phyloP scores from a whole-genome alignment of 495 filamentous ascomycete species.

The Extremus antarcticus region DNA sequence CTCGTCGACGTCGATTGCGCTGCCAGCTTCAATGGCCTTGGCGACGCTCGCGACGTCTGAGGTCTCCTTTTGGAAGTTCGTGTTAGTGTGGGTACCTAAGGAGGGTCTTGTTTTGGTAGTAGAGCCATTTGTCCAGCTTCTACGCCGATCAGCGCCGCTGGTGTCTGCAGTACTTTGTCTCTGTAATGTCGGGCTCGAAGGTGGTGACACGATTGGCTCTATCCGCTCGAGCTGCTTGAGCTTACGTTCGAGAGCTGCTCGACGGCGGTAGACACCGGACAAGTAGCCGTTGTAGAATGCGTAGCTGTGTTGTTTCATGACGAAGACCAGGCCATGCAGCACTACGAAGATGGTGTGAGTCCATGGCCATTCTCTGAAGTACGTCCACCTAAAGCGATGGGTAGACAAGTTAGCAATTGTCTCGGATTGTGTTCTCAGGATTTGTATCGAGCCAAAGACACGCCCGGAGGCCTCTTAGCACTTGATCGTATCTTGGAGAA shows the following conservation, averaged over 20 bases:
- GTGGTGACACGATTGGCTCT: conserved; percentile 25
- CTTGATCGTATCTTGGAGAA: too few relatives aligned
- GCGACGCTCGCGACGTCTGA: conserved; percentile 45
- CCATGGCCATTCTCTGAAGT: conserved; percentile 64
- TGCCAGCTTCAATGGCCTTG: conserved; percentile 42
- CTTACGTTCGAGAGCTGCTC: conserved; percentile 35
- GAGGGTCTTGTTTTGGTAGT: conserved; percentile 34
- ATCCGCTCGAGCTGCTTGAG: conserved; percentile 34
- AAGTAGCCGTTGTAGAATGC: conserved; percentile 67
- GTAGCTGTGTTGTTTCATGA: conserved; percentile 75
- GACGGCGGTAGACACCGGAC: conserved; percentile 45
- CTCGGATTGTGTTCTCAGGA: too few relatives aligned
- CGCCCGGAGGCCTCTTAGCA: too few relatives aligned
- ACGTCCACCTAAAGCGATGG: too few relatives aligned
- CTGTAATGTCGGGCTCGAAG: conserved; percentile 19
- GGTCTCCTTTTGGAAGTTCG: conserved; percentile 26
- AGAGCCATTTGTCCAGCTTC: conserved; percentile 21
- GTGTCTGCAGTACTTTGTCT: conserved; percentile 22
- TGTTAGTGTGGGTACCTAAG: conserved; percentile 25
- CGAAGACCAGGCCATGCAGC: conserved; percentile 56
- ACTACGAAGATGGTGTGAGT: conserved; percentile 63
- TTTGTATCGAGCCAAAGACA: too few relatives aligned
- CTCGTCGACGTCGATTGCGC: conserved; percentile 49
- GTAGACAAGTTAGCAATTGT: too few relatives aligned
- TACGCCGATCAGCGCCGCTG: conserved; percentile 20